Evolutionary conservation across 163 green algal species (phyloP).

Genomic region (Trebouxiophyceae sp.): DNA sequence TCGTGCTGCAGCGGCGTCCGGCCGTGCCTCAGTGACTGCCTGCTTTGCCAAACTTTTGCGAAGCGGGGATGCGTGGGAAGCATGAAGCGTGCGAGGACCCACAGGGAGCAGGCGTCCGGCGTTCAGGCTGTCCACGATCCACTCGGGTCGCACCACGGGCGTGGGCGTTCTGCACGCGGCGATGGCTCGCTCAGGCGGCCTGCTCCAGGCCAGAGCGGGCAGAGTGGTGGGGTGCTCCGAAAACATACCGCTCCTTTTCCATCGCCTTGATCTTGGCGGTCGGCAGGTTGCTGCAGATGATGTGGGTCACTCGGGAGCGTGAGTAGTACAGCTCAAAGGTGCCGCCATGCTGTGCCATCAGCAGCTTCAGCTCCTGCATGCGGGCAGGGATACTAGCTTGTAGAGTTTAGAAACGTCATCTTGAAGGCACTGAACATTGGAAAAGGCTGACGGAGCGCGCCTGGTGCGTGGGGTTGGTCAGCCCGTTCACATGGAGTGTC

Average conservation of each 20-base stretch:
- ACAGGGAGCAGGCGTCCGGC: slow-evolving; percentile 62
- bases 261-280: slow-evolving; percentile 75
- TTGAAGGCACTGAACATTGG: not conserved
- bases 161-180: slow-evolving; percentile 44
- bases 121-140: slow-evolving; percentile 61
- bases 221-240: too few relatives aligned
- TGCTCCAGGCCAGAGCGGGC: too few relatives aligned
- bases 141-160: slow-evolving; percentile 69
- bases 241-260: slow-evolving; percentile 14
- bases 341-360: slow-evolving; percentile 84
- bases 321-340: slow-evolving; percentile 73
- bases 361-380: slow-evolving; percentile 66
- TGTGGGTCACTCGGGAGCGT: slow-evolving; percentile 66
- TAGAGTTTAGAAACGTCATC: not conserved
- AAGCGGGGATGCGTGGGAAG: not conserved
- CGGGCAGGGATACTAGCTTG: too few relatives aligned
- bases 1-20: slow-evolving; percentile 41
- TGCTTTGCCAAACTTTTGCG: too few relatives aligned
- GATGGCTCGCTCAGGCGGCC: not conserved
- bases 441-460: slow-evolving; percentile 24
- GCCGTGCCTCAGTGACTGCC: too few relatives aligned
- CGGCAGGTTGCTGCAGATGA: slow-evolving; percentile 81
- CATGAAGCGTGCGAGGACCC: slow-evolving; percentile 4
- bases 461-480: slow-evolving; percentile 59
- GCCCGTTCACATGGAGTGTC: slow-evolving; percentile 80